Percentiles rank a stretch among this genome's conserved stretches.
Evolutionary conservation across 2,329 filamentous ascomycete genomes (phyloP).

Genomic region (Pseudofabraea citricarpa): DNA sequence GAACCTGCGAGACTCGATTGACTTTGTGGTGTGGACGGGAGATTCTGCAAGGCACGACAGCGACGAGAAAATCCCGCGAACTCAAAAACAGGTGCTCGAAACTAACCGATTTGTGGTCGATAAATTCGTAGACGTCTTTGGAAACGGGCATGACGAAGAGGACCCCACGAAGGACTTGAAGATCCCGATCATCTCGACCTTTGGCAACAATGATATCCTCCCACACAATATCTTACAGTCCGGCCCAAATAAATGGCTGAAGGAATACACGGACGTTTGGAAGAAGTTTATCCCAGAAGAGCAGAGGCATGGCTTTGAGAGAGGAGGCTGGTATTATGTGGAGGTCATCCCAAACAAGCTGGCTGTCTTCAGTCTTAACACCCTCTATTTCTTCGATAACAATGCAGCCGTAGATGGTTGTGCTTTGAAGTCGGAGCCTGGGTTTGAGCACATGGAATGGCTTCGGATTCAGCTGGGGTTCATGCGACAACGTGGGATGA

Average conservation of each 20-base stretch:
- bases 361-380: slow-evolving; percentile 91
- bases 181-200: slow-evolving; percentile 81
- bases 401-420: slow-evolving; percentile 95
- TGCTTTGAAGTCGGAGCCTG: slow-evolving; percentile 70
- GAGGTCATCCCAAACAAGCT: slow-evolving; percentile 85
- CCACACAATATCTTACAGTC: slow-evolving; percentile 89
- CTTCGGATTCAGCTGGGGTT: slow-evolving; percentile 82
- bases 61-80: slow-evolving; percentile 75
- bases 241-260: slow-evolving; percentile 85
- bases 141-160: slow-evolving; percentile 34
- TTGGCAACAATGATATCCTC: slow-evolving; percentile 96
- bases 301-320: slow-evolving; percentile 84
- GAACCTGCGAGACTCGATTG: slow-evolving; percentile 71
- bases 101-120: slow-evolving; percentile 72
- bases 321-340: slow-evolving; percentile 90
- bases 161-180: slow-evolving; percentile 55
- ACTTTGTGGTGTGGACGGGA: slow-evolving; percentile 92
- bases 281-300: slow-evolving; percentile 82
- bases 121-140: slow-evolving; percentile 74
- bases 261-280: slow-evolving; percentile 76
- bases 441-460: slow-evolving; percentile 96
- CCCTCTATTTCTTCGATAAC: slow-evolving; percentile 90
- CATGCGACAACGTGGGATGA: slow-evolving; percentile 79
- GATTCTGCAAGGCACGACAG: slow-evolving; percentile 88
- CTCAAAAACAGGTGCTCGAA: slow-evolving; percentile 66